These are phyloP conservation scores for Saksenaea vasiformis DNA, from an alignment of 371 early-diverging fungal species.

Conservation along the genomic window DNA sequence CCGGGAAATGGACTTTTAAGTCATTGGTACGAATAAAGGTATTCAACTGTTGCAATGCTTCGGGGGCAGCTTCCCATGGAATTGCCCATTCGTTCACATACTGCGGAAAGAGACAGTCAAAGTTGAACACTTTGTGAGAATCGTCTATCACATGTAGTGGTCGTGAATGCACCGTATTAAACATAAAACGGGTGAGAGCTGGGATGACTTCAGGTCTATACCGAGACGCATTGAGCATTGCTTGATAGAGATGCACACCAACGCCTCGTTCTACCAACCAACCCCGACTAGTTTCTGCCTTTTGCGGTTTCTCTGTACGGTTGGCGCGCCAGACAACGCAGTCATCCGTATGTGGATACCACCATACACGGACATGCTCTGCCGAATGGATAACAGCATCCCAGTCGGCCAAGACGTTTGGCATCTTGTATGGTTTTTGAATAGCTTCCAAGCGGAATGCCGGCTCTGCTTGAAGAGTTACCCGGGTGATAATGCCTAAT, in stretches of 20 bases:
- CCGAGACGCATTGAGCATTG: conserved; percentile 63
- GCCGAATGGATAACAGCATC: conserved; percentile 61
- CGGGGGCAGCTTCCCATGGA: conserved; percentile 64
- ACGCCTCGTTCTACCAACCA: conserved; percentile 58
- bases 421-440: conserved; percentile 66
- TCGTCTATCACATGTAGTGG: conserved; percentile 61
- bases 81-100: conserved; percentile 90
- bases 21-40: conserved; percentile 56
- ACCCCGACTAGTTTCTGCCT: conserved; percentile 20
- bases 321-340: conserved; percentile 79
- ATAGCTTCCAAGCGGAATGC: conserved; percentile 69
- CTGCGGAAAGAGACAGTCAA: conserved; percentile 85
- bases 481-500: conserved; percentile 74
- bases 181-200: conserved; percentile 56
- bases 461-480: conserved; percentile 73
- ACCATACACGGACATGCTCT: conserved; percentile 85
- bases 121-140: conserved; percentile 77
- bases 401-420: conserved; percentile 60
- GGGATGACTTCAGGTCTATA: conserved; percentile 66
- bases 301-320: conserved; percentile 53
- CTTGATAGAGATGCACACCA: conserved; percentile 69
- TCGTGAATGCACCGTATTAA: conserved; percentile 45
- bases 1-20: conserved; percentile 74
- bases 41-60: conserved; percentile 65
- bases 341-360: conserved; percentile 84